phyloP scores from a whole-genome alignment of 2,329 filamentous ascomycete genomes.

The Aspergillus ibericus region DNA sequence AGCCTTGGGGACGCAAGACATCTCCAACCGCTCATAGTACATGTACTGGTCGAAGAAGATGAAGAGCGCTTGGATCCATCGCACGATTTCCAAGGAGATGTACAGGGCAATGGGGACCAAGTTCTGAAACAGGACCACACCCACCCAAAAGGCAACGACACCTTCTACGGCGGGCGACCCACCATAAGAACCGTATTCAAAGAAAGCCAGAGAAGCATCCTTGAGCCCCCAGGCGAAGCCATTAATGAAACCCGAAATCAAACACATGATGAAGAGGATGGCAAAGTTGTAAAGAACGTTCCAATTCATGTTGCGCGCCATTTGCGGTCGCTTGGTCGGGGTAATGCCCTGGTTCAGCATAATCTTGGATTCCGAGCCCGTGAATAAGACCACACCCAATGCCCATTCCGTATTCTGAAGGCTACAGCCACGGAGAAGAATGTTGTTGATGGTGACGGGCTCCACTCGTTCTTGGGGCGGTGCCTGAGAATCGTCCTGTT shows the following conservation, averaged over 20 bases:
- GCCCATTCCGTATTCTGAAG: conserved; percentile 6
- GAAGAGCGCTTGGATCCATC: conserved; percentile 2
- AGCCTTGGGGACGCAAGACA: conserved; percentile 2
- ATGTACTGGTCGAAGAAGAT: conserved; percentile 2
- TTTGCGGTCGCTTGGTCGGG: conserved; percentile 2
- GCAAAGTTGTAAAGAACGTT: conserved; percentile 5
- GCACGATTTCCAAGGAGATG: conserved; percentile 5
- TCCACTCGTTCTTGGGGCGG: not conserved
- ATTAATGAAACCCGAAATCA: conserved; percentile 5
- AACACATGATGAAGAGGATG: conserved; percentile 7
- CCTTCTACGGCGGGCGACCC: conserved; percentile 1
- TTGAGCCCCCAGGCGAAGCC: conserved; percentile 4
- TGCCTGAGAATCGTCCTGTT: not conserved
- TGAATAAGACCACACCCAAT: conserved; percentile 1
- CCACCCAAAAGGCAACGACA: conserved; percentile 3
- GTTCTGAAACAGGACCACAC: conserved; percentile 5
- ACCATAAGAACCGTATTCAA: conserved; percentile 5
- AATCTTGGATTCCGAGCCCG: conserved; percentile 5
- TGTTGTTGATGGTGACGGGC: conserved; percentile 6
- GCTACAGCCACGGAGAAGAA: conserved; percentile 3
- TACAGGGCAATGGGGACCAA: conserved; percentile 6
- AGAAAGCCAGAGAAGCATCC: not conserved
- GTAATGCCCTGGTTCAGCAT: conserved; percentile 6
- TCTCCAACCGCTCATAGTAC: conserved; percentile 2
- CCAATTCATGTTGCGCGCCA: conserved; percentile 7